Evolutionary conservation across 225 moss, liverwort and hornwort genomes (phyloP).

Genomic region (Antitrichia curtipendula): DNA sequence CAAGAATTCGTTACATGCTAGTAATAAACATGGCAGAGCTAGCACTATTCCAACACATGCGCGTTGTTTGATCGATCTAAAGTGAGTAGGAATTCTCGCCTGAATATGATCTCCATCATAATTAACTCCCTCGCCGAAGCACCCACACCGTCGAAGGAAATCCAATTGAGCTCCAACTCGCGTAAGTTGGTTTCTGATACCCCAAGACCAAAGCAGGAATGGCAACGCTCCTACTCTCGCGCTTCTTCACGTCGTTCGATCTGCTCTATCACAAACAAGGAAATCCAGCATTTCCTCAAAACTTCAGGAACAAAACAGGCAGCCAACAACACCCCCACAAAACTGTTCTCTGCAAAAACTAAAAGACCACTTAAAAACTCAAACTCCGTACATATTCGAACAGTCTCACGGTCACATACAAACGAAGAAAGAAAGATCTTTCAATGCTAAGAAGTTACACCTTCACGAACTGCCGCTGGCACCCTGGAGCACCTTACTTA

Average conservation of each 20-base stretch:
- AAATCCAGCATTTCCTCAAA: not conserved
- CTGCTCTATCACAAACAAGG: not conserved
- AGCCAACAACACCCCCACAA: not conserved
- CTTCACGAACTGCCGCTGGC: slow-evolving; percentile 3
- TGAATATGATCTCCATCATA: slow-evolving; percentile 4
- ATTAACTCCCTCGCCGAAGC: not conserved
- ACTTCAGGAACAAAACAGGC: not conserved
- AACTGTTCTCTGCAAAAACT: not conserved
- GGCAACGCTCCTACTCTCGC: not conserved
- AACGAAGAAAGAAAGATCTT: not conserved
- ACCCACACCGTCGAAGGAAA: not conserved
- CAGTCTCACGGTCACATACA: not conserved
- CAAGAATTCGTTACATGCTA: slow-evolving; percentile 8
- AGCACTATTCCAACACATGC: not conserved
- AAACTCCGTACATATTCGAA: not conserved
- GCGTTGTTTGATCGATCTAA: not conserved
- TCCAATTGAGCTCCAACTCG: not conserved
- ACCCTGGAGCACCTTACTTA: not conserved
- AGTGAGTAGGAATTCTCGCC: slow-evolving; percentile 6
- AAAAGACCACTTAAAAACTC: not conserved
- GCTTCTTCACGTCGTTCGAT: not conserved
- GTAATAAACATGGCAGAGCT: not conserved
- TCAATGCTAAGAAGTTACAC: slow-evolving; percentile 8
- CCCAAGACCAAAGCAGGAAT: not conserved
- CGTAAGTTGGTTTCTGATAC: not conserved